phyloP scores from a whole-genome alignment of 441 rosid species.

The Melastoma candidum region DNA sequence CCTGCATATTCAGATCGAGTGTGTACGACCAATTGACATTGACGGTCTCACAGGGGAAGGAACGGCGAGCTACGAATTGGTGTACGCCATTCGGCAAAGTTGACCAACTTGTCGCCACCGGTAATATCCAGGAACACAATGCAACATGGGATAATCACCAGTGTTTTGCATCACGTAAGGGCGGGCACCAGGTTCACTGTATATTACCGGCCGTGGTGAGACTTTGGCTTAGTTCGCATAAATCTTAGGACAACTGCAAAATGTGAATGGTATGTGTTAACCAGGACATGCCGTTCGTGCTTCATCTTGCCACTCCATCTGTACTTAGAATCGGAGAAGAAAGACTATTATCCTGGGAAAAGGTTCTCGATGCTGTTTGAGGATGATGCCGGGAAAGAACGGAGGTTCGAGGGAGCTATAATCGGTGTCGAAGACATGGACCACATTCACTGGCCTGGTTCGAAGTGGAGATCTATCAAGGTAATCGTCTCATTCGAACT shows the following conservation, averaged over 20 bases:
- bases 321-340: slow-evolving; percentile 24
- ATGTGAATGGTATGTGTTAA: background rate
- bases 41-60: slow-evolving; percentile 32
- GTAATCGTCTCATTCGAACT: slow-evolving; percentile 16
- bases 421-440: slow-evolving; percentile 33
- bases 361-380: slow-evolving; percentile 35
- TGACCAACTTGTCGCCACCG: slow-evolving; percentile 13
- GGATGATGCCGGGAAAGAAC: slow-evolving; percentile 24
- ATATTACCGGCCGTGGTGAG: slow-evolving; percentile 51
- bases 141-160: slow-evolving; percentile 40
- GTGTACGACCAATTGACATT: background rate
- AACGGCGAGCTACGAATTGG: slow-evolving; percentile 40
- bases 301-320: slow-evolving; percentile 31
- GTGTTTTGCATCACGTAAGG: slow-evolving; percentile 31
- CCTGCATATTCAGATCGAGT: background rate
- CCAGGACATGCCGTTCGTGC: slow-evolving; percentile 39
- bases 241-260: background rate
- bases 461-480: slow-evolving; percentile 48
- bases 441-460: slow-evolving; percentile 36
- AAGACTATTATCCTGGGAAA: slow-evolving; percentile 24
- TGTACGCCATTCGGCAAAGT: slow-evolving; percentile 22
- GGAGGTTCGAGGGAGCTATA: slow-evolving; percentile 35
- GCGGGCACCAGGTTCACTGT: slow-evolving; percentile 33
- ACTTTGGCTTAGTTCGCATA: background rate
- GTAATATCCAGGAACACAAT: slow-evolving; percentile 34